Evolutionary conservation across 2,329 filamentous ascomycete genomes (phyloP).

Genomic region (Xylariaceae sp.): DNA sequence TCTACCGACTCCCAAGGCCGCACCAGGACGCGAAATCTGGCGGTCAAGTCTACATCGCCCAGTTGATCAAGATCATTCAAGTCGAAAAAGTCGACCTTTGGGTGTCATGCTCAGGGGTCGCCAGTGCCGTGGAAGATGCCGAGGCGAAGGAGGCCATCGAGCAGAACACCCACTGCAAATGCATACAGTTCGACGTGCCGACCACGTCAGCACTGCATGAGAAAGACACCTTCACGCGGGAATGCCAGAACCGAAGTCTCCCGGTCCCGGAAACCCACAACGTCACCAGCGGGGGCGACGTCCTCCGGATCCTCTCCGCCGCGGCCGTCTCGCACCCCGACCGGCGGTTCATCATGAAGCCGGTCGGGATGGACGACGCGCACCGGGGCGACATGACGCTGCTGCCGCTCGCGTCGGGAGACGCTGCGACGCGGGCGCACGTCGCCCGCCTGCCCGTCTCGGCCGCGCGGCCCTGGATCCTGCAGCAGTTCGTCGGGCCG

Average conservation of each 20-base stretch:
- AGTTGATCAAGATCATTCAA: conserved; percentile 50
- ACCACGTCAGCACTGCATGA: conserved; percentile 53
- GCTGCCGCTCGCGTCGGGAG: conserved; percentile 48
- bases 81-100: conserved; percentile 60
- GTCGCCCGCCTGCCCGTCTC: conserved; percentile 49
- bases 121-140: conserved; percentile 59
- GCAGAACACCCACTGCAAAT: conserved; percentile 47
- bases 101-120: conserved; percentile 66
- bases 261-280: conserved; percentile 43
- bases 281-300: conserved; percentile 45
- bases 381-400: conserved; percentile 56
- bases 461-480: conserved; percentile 49
- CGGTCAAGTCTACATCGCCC: conserved; percentile 45
- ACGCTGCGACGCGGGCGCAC: conserved; percentile 45
- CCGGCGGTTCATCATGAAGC: conserved; percentile 57
- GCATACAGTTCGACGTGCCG: conserved; percentile 53
- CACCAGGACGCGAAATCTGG: conserved; percentile 6
- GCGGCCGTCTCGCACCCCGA: conserved; percentile 15
- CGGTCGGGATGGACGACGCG: conserved; percentile 53
- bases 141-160: conserved; percentile 56
- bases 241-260: conserved; percentile 46
- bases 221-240: conserved; percentile 57
- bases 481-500: conserved; percentile 56
- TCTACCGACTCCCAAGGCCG: conserved; percentile 38
- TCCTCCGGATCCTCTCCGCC: conserved; percentile 42